Conservation (phyloP, 371 early-diverging fungal species). For the Mucor lusitanicus region DNA sequence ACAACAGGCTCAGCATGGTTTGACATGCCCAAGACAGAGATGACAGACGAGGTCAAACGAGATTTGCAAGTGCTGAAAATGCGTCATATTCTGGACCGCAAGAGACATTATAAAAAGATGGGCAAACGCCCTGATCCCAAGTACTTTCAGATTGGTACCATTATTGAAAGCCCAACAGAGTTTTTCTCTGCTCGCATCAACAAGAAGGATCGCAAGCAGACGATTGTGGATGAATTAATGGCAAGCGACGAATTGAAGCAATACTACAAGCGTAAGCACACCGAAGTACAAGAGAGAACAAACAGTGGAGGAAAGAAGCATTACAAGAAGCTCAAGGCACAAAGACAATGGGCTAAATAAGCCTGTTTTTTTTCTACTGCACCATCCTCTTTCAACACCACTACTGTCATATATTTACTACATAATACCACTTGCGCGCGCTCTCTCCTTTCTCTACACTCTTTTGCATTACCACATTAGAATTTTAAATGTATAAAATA, state of each 20-base stretch:
- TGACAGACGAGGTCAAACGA: conserved; percentile 87
- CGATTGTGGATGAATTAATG: conserved; percentile 88
- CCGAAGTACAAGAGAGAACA: conserved; percentile 71
- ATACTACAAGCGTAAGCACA: conserved; percentile 86
- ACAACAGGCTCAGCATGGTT: conserved; percentile 89
- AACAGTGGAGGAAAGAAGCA: conserved; percentile 65
- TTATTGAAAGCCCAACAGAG: conserved; percentile 89
- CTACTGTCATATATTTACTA: not conserved
- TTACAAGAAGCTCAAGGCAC: conserved; percentile 52
- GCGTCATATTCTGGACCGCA: conserved; percentile 90
- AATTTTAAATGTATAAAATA: too few species aligned
- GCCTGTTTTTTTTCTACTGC: not conserved
- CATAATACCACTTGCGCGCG: not conserved
- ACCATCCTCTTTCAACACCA: not conserved
- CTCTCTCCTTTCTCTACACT: not conserved
- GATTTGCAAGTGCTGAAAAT: conserved; percentile 86
- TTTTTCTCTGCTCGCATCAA: conserved; percentile 84
- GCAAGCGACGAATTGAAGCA: conserved; percentile 69
- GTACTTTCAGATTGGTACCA: conserved; percentile 92
- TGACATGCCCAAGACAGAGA: conserved; percentile 83
- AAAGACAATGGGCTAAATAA: conserved; percentile 25
- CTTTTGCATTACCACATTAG: not conserved
- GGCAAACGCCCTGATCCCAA: conserved; percentile 74
- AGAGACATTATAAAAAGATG: conserved; percentile 89
- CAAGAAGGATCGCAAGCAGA: conserved; percentile 81